phyloP scores from a whole-genome alignment of 805 yeast species.

The Barnettozyma sucrosica region DNA sequence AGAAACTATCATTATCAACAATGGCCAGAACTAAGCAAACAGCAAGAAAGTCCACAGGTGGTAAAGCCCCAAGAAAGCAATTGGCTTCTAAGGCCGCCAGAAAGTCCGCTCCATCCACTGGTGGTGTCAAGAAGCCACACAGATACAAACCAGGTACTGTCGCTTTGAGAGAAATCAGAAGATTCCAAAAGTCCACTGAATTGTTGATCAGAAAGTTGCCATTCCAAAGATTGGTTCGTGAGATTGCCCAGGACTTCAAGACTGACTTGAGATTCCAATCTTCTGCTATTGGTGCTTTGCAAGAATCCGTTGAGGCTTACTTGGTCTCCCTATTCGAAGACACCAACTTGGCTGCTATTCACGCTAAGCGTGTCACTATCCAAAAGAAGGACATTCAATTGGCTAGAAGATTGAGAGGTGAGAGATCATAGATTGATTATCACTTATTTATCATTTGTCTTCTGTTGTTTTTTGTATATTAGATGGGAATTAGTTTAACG shows the following conservation, averaged over 20 bases:
- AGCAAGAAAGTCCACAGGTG: slow-evolving; percentile 93
- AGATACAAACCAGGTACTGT: slow-evolving; percentile 97
- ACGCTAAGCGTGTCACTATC: slow-evolving; percentile 98
- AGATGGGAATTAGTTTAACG: slow-evolving; percentile 19
- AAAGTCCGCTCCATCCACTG: slow-evolving; percentile 87
- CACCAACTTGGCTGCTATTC: slow-evolving; percentile 97
- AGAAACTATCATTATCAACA: slow-evolving; percentile 21
- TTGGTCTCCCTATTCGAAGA: slow-evolving; percentile 94
- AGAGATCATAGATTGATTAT: slow-evolving; percentile 57
- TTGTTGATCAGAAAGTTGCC: slow-evolving; percentile 93
- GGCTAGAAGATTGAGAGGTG: slow-evolving; percentile 98
- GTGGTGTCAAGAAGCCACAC: slow-evolving; percentile 93
- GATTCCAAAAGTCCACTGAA: slow-evolving; percentile 96
- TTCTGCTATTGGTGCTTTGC: slow-evolving; percentile 95
- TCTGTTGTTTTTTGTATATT: slow-evolving; percentile 17
- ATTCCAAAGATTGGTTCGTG: slow-evolving; percentile 94
- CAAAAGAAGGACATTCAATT: slow-evolving; percentile 97
- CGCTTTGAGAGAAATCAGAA: slow-evolving; percentile 94
- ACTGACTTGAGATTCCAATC: slow-evolving; percentile 95
- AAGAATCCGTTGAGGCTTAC: slow-evolving; percentile 98
- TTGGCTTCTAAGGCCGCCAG: slow-evolving; percentile 90
- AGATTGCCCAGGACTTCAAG: slow-evolving; percentile 91
- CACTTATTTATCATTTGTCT: slow-evolving; percentile 1
- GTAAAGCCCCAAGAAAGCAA: slow-evolving; percentile 94
- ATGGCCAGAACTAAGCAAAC: slow-evolving; percentile 96